A percentile compares a stretch with the other conserved stretches of the same genome.
Conservation (phyloP, 331 rosid species). For the Telfairia occidentalis region DNA sequence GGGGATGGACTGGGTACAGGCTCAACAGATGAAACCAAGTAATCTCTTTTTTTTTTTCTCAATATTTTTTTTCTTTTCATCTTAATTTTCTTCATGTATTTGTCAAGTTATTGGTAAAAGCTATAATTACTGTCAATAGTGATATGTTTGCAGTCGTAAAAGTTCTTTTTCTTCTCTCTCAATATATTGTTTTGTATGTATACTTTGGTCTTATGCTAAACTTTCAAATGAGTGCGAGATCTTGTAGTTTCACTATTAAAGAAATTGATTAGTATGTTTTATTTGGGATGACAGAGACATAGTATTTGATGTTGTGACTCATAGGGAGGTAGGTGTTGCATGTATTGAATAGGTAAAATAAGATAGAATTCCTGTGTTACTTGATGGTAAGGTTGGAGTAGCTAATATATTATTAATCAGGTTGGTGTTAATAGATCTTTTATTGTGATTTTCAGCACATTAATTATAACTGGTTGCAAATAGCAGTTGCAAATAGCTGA, state of each 20-base stretch:
- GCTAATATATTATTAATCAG: background rate
- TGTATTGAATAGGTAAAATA: background rate
- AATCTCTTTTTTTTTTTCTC: slow-evolving; percentile 21
- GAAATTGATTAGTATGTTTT: background rate
- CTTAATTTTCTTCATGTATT: background rate
- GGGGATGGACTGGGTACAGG: slow-evolving; percentile 45
- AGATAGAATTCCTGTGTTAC: background rate
- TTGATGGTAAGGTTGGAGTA: background rate
- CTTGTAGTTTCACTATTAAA: background rate
- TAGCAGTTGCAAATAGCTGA: background rate
- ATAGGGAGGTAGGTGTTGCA: background rate
- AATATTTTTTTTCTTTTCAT: slow-evolving; percentile 5
- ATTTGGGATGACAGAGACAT: background rate
- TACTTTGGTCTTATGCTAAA: background rate
- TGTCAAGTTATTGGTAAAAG: background rate
- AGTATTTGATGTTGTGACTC: background rate
- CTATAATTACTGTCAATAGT: background rate
- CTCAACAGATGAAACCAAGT: slow-evolving; percentile 91
- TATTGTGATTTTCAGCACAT: background rate
- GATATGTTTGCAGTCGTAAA: background rate
- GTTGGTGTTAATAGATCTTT: background rate
- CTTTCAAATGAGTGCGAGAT: background rate
- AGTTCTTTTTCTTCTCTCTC: background rate
- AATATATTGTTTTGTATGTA: background rate
- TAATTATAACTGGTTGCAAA: background rate